Evolutionary conservation across 345 rosid species (phyloP).

Genomic region (Eucalyptus cloeziana): DNA sequence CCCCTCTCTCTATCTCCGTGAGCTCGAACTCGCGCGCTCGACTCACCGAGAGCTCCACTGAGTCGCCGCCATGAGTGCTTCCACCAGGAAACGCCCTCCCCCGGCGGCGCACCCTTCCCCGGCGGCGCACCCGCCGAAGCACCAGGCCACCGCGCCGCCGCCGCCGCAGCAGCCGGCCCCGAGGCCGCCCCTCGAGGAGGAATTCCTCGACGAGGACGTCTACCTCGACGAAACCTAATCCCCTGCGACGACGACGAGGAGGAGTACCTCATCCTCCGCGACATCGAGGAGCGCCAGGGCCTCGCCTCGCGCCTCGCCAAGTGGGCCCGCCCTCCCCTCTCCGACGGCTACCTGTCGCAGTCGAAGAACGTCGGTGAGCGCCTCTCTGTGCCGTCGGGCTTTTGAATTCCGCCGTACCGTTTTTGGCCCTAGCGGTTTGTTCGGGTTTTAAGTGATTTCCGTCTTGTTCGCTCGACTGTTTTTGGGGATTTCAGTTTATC

Average conservation of each 20-base stretch:
- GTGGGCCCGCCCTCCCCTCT: constrained; percentile 78
- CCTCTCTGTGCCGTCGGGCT: neutral
- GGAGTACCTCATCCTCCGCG: constrained; percentile 63
- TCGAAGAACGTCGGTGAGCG: constrained; percentile 50
- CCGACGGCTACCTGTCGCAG: constrained; percentile 35
- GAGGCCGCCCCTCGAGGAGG: constrained; percentile 34
- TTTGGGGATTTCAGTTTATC: constrained; percentile 39
- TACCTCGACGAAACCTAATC: constrained; percentile 62
- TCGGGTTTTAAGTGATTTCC: neutral
- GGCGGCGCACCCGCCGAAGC: constrained; percentile 34
- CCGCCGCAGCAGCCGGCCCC: constrained; percentile 1
- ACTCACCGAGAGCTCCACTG: neutral
- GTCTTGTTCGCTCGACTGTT: neutral
- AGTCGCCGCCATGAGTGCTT: neutral
- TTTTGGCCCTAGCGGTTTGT: neutral
- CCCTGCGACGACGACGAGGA: constrained; percentile 21
- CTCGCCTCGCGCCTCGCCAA: constrained; percentile 44
- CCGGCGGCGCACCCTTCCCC: constrained; percentile 13
- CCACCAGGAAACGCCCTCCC: constrained; percentile 53
- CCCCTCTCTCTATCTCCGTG: neutral
- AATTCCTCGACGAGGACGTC: constrained; percentile 78
- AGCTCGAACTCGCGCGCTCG: neutral
- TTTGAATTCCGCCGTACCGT: neutral
- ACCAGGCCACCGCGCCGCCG: constrained; percentile 22
- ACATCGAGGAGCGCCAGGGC: constrained; percentile 61